Base-by-base conservation (phyloP, 1,139 yeast genomes). In the Diutina pseudorugosa region DNA sequence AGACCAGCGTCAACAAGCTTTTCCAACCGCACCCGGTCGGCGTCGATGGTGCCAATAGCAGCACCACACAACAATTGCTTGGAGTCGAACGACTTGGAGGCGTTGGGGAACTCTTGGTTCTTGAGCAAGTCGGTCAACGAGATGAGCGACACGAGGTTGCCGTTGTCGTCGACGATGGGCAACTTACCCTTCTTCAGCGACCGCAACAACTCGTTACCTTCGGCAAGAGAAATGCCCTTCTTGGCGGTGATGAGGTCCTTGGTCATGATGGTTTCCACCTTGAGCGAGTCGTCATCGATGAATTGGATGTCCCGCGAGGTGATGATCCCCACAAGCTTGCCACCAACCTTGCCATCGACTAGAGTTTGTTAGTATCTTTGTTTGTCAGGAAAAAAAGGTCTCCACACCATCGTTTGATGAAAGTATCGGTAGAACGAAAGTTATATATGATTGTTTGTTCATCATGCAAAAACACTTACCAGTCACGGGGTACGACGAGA, bases 351-450 rank as follows among this genome's bases (percentile, higher is more conserved):
- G 65, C 98, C 98, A 65, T 72, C 77, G 69, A 85, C 98, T 93
- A 69, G 41, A 58, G 52, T 45, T 36, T 27, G 68, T 66, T 66
- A 66, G 70, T 67, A 65, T 30, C 19, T 20, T 20, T 18, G 16
- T 19, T 41, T 53, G 55, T 73, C 80, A 76, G 80, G 42, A 61
- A 63, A 67, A 65, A 66, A 71, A 61, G 61, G 74, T 81, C 60
- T 90, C 97, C 95, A 72, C 97, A 89, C 79, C 96, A 87, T 91
- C 95, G 95, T 85, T 83, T 84, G 94, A 88, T 86, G 95, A 69
- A 68, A 71, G 65, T 27, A 27, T 85, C 97, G 96, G 98, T 85
- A 93, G 98, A 93, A 93, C 98, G 98, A 93, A 93, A 93, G 98
- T 93, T 90, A 88, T 76, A 18, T 68, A 68, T 67, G 60, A 58